Evolutionary conservation across 352 stramenopile species (phyloP), one percentile per base, ranked within the genome.

Genomic region (Paralagenidium karlingii): DNA sequence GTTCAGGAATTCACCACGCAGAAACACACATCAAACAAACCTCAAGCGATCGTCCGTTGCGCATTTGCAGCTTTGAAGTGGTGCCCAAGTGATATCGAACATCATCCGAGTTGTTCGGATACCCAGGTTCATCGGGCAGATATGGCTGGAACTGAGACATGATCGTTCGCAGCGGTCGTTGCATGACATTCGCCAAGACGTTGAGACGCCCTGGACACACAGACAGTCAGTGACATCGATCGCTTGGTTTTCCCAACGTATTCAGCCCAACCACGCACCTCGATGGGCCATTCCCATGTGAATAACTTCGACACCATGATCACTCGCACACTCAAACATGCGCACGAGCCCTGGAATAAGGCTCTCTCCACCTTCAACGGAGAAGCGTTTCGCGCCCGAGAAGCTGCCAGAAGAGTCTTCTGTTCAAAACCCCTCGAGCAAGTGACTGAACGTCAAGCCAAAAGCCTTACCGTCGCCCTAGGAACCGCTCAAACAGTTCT

Each of bases 251-350:
- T n/a, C n/a, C n/a, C n/a, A n/a, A n/a, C 3, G 5, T 20, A 47
- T 3, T 20, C 0, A 45, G n/a, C n/a, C n/a, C n/a, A n/a, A n/a
- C n/a, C n/a, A n/a, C n/a, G n/a, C n/a, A 10, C 79, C 96, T 40
- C 96, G 80, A 63, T 99, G 96, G 15, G 96, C 89, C 96, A 99
- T 99, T 34, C 96, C 96, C 64, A 99, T 98, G 42, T 98, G 89
- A 39, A 99, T 94, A 25, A 87, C 86, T 58, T 98, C 88, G 13
- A 98, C 87, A 18, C 96, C 96, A 18, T 97, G 60, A 36, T 98
- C 87, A 43, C 77, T 95, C 4, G 92, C 94, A 29, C 62, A 71
- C 53, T 99, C 87, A 40, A 99, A 91, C 20, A 97, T 83, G 47
- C 90, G 75, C 53, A 95, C 95, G 31, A 99, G 64, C 7, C 85